Conservation (phyloP, 306 rosid genomes). For the Dryas alaskensis region DNA sequence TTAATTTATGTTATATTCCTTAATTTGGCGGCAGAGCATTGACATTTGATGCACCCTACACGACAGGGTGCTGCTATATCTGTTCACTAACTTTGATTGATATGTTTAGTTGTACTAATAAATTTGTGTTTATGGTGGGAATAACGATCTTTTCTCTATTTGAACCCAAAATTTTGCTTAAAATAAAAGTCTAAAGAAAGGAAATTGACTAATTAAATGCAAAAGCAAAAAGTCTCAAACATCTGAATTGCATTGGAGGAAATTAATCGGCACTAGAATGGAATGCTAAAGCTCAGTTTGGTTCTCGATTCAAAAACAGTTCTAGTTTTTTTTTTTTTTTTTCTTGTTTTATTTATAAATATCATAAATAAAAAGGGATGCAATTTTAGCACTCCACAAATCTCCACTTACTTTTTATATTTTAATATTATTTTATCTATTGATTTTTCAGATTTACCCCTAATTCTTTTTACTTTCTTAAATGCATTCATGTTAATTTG, state of each 20-base stretch:
- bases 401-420: no score
- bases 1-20: background rate
- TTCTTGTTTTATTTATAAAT: no score
- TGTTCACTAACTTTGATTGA: background rate
- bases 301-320: no score
- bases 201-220: background rate
- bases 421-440: no score
- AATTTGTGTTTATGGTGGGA: background rate
- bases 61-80: background rate
- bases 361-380: no score
- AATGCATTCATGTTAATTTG: no score
- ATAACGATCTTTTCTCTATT: no score
- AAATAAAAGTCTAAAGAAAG: background rate
- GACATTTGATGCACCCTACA: background rate
- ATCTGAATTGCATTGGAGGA: background rate
- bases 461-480: no score
- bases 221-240: background rate
- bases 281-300: background rate
- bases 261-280: background rate
- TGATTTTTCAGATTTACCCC: no score
- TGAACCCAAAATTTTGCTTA: no score
- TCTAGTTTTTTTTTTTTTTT: no score
- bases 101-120: background rate
- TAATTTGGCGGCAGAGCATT: background rate
- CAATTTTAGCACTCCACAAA: no score